Evolutionary conservation across 2,329 filamentous ascomycete species (phyloP), one percentile per base, ranked within the genome.

Genomic region (Fusarium chuoi): DNA sequence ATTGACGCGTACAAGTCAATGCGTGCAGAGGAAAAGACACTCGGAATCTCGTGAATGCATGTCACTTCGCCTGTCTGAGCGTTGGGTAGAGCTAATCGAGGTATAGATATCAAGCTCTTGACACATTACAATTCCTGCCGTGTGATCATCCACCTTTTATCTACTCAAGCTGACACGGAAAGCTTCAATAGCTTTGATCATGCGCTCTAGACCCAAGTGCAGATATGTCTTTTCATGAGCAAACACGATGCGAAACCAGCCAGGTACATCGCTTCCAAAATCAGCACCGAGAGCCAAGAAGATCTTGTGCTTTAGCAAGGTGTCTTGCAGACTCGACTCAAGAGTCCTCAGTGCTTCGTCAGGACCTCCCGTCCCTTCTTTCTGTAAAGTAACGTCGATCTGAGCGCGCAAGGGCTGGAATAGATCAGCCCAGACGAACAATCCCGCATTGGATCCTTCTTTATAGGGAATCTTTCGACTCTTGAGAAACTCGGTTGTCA

Each of bases 1-100:
- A 26, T 60, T 24, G 58, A 69, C 3, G 64, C 69, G 6, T 62
- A 62, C 5, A 68, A 11, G 3, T 52, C 63, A 0, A 68, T 68
- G 63, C 46, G 36, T 0, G 36, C 26, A 2, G 65, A 68, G 2
- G 65, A 62, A 30, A 65, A 39, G 14, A 12, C 42, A 6, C 3
- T 66, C 0, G 24, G 60, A 2, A 1, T 66, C 0, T 35, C 9
- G 0, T 38, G 6, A 20, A 5, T 35, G 6, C 30, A 18, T 18
- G 10, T 7, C 2, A 18, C 5, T 18, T 33, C 15, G 13, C 3
- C 5, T 5, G 7, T n/a, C 15, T 14, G 11, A 3, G 22, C 3
- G 2, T 24, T 7, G 14, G 28, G 5, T 24, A 10, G 22, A 33
- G 7, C 7, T 12, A 2, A 2, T 17, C 12, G 3, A 18, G 11